These are phyloP conservation scores for Chalciporus piperatus DNA, from an alignment of 768 basidiomycete genomes.

Conservation along the genomic window DNA sequence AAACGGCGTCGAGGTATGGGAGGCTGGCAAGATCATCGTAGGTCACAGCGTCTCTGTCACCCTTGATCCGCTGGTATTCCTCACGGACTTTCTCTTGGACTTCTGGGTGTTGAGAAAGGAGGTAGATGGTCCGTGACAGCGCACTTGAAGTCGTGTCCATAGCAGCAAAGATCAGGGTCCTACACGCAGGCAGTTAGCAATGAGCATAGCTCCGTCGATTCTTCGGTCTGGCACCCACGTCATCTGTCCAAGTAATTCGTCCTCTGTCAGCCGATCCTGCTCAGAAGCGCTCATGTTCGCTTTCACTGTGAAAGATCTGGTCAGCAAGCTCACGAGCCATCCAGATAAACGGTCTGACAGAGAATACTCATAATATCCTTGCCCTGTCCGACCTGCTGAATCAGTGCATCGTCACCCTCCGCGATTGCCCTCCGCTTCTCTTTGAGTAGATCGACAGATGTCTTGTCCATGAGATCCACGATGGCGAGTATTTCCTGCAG, in stretches of 20 bases:
- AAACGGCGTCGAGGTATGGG: conserved; percentile 40
- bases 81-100: conserved; percentile 38
- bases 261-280: conserved; percentile 39
- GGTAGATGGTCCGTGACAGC: neutral
- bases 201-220: neutral
- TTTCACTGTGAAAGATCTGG: conserved; percentile 24
- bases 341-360: conserved; percentile 30
- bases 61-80: conserved; percentile 33
- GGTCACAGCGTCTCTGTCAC: conserved; percentile 16
- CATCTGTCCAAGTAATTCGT: conserved; percentile 48
- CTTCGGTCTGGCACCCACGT: conserved; percentile 33
- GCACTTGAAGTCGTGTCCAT: conserved; percentile 41
- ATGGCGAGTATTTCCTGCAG: conserved; percentile 44
- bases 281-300: conserved; percentile 37
- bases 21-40: conserved; percentile 39
- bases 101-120: conserved; percentile 35
- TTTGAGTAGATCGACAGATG: conserved; percentile 39
- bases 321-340: neutral
- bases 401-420: conserved; percentile 22
- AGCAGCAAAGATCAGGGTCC: conserved; percentile 49
- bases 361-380: conserved; percentile 53
- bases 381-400: conserved; percentile 25
- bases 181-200: conserved; percentile 11
- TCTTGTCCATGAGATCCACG: conserved; percentile 47
- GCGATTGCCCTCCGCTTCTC: conserved; percentile 34